phyloP scores from a whole-genome alignment of 176 grass and related monocot species.

The Tuctoria greenei region DNA sequence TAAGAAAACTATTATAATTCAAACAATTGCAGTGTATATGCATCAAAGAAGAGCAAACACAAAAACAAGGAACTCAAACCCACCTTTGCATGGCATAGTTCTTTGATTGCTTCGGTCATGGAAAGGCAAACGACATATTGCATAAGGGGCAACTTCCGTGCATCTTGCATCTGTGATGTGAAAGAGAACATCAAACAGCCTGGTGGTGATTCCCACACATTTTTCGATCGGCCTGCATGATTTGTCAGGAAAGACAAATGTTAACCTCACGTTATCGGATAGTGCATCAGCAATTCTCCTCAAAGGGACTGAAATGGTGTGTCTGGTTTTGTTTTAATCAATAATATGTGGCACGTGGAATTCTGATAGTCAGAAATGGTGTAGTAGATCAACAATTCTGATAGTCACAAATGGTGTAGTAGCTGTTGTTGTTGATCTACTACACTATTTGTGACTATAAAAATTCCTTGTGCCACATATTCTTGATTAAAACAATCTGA shows the following conservation, averaged over 20 bases:
- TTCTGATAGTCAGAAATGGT: too few species aligned
- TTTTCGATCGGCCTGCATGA: conserved; percentile 63
- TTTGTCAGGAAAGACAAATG: not conserved
- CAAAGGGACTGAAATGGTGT: not conserved
- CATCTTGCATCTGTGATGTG: conserved; percentile 79
- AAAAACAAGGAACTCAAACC: not conserved
- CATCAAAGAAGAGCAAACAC: not conserved
- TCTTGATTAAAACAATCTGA: not conserved
- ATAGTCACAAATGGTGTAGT: too few species aligned
- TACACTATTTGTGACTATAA: too few species aligned
- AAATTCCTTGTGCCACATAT: too few species aligned
- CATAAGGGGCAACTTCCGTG: conserved; percentile 71
- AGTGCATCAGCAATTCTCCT: not conserved
- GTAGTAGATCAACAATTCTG: too few species aligned
- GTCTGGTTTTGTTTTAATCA: not conserved
- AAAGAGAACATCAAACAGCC: conserved; percentile 97
- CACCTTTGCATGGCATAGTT: conserved; percentile 69
- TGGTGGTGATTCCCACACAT: conserved; percentile 87
- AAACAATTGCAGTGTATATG: not conserved
- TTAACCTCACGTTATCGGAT: not conserved
- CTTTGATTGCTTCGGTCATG: conserved; percentile 72
- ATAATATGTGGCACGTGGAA: too few species aligned
- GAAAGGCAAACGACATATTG: conserved; percentile 94
- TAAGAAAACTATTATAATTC: not conserved
- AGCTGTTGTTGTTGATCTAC: too few species aligned